Evolutionary conservation across 2,329 filamentous ascomycete species (phyloP).

Genomic region (Stemphylium vesicarium): DNA sequence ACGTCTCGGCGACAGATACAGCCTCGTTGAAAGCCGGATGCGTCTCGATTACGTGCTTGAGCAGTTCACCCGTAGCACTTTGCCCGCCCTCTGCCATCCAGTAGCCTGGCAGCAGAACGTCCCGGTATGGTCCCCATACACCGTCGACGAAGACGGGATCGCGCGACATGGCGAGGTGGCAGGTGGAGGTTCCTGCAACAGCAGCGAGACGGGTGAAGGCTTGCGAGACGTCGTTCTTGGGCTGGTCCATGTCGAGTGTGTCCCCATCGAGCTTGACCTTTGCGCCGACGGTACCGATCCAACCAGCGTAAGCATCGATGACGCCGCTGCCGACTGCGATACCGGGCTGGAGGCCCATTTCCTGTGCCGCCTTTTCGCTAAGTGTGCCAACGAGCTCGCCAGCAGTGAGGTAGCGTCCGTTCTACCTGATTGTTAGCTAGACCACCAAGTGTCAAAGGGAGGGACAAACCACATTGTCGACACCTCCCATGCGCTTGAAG

Average conservation of each 20-base stretch:
- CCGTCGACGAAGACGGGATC: conserved; percentile 92
- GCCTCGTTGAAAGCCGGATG: conserved; percentile 89
- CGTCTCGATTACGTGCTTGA: conserved; percentile 93
- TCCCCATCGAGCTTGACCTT: conserved; percentile 79
- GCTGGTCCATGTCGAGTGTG: conserved; percentile 69
- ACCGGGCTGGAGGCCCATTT: conserved; percentile 83
- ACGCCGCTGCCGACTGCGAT: conserved; percentile 95
- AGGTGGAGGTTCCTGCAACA: conserved; percentile 95
- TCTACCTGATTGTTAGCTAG: conserved; percentile 65
- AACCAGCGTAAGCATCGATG: conserved; percentile 97
- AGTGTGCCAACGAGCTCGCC: conserved; percentile 88
- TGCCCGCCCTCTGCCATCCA: conserved; percentile 99
- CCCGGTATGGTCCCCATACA: conserved; percentile 96
- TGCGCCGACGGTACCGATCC: conserved; percentile 98
- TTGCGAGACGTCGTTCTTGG: conserved; percentile 86
- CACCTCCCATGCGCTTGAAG: conserved; percentile 92
- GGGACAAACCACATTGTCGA: conserved; percentile 86
- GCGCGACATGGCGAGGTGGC: conserved; percentile 93
- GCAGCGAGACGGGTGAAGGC: conserved; percentile 92
- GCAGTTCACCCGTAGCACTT: conserved; percentile 90
- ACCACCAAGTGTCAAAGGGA: conserved; percentile 22
- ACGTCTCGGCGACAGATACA: conserved; percentile 76
- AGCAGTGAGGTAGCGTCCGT: conserved; percentile 87
- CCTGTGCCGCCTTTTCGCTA: conserved; percentile 79
- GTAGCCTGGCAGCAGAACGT: conserved; percentile 87